Evolutionary conservation across 1,284 basidiomycete species (phyloP), one percentile per base, ranked within the genome.

Genomic region (Ustilago esculenta): DNA sequence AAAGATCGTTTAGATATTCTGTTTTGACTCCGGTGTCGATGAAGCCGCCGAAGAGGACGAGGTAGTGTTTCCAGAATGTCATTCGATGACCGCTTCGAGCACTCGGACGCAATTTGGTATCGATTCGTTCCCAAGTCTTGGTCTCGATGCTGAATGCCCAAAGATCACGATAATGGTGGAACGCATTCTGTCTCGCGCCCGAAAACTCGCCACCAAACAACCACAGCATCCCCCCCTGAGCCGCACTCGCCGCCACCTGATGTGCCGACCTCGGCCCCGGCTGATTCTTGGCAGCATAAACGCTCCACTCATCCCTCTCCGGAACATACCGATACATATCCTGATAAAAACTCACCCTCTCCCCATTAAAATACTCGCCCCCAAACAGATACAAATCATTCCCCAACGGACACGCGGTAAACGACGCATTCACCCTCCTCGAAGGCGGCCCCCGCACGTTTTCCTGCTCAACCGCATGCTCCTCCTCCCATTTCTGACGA

Each of bases 1-100:
- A 95, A 0, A 93, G 84, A 75, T 95, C 93, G 54, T 90, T 90
- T 24, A 93, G 84, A 80, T 94, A 95, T 41, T 89, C 88, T 10
- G 92, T 92, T 90, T 67, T 37, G 12, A 70, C 85, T 8, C 92
- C 91, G 6, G 91, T 90, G 75, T 93, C 91, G 69, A 90, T 89
- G 76, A 93, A 93, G 0, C 91, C 92, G 9, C 92, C 92, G 79
- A 94, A 94, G 1, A 95, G 84, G 32, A 95, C 86, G 36, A 81
- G 87, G 61, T 87, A 89, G 60, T 94, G 90, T 77, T 94, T 94
- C 91, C 92, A 96, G 59, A 90, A 86, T 0, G 90, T 90, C 92
- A 96, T 94, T 21, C 91, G 70, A 48, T 81, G 92, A 1, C 94
- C 94, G 14, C 90, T 92, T 24, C 94, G 85, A 2, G 92, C 91